A percentile compares a stretch with the other conserved stretches of the same genome.
Conservation (phyloP, 768 basidiomycete species). For the Suillus plorans region DNA sequence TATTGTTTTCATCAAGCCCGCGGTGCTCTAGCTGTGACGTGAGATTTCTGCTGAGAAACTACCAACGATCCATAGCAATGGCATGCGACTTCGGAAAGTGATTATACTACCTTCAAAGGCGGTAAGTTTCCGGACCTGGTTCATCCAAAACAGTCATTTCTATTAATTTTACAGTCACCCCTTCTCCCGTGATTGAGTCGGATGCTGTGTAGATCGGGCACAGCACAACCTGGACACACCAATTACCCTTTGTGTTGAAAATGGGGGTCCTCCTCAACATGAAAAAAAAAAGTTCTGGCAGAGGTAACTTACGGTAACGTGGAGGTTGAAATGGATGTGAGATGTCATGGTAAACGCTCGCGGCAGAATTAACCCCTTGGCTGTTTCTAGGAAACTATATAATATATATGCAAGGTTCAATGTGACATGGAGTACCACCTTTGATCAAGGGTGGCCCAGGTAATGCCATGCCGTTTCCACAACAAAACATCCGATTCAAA, state of each 20-base stretch:
- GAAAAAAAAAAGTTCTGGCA: neutral
- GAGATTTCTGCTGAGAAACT: constrained; percentile 6
- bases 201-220: constrained; percentile 3
- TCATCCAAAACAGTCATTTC: neutral
- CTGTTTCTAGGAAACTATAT: neutral
- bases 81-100: constrained; percentile 7
- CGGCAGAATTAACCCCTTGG: neutral
- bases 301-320: neutral
- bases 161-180: neutral
- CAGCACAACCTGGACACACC: neutral
- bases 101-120: constrained; percentile 4
- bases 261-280: neutral
- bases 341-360: neutral
- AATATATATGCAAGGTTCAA: neutral
- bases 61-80: constrained; percentile 3
- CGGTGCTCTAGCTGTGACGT: constrained; percentile 2
- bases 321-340: neutral
- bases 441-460: neutral
- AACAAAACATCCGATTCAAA: neutral
- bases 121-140: constrained; percentile 1
- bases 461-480: neutral
- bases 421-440: neutral
- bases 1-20: neutral
- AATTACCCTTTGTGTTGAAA: neutral
- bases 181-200: constrained; percentile 6